Base-by-base conservation (phyloP, 129 eudicot species). In the sunflower (Helianthus annuus) region DNA sequence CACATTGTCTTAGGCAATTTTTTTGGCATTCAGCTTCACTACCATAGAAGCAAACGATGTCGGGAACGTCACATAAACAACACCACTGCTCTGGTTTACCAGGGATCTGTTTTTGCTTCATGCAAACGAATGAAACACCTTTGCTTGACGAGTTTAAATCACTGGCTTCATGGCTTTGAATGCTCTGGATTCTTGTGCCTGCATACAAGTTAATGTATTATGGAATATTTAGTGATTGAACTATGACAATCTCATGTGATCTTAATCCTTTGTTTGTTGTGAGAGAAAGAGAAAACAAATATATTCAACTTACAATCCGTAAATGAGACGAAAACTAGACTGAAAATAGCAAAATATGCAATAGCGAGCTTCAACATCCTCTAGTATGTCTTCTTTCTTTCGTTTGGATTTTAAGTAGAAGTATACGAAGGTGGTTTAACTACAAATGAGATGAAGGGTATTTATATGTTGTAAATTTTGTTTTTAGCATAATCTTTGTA, bases 121-220 rank as follows among this genome's bases (percentile, higher is more conserved):
- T 32, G 48, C 72, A 68, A 29, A 27, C 29, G 3, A 24, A 12
- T 15, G 0, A 1, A 46, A 4, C 71, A 46, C 10, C 15, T 66
- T 46, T 46, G 71, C 42, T 46, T 48, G 71, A 48, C 34, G 27
- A 16, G 10, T 64, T 15, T 64, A 49, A 64, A 46, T 13, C 57
- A 13, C 10, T 42, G 11, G 54, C 11, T 32, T 66, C 71, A 66
- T 29, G 56, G 46, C 14, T 10, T 48, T 48, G 54, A 48, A 29
- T 4, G 13, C 73, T 32, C 48, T 24, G 15, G 16, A 49, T 49
- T 49, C 59, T 32, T 14, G 48, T 68, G 60, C 73, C 73, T 49
- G 61, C 58, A 67, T 48, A 24, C 10, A 42, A 42, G 46, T 7
- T 42, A 42, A 42, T 1, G 36, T 32, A 32, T 32, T 3, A 32